Conservation (phyloP, 208 protist species). For the Crithidia thermophila region DNA sequence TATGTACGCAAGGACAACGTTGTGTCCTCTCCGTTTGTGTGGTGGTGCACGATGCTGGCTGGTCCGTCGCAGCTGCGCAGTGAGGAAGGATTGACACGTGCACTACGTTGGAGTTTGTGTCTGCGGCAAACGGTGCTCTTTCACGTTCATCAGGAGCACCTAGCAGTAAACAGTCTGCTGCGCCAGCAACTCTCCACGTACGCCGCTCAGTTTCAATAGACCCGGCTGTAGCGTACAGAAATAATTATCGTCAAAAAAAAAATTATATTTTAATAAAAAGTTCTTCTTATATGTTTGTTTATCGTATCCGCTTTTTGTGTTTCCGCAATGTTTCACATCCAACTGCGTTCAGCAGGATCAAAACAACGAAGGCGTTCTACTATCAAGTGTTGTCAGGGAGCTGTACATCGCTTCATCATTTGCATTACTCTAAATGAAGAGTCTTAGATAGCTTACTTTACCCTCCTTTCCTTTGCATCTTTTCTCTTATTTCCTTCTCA, state of each 20-base stretch:
- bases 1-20: too few species aligned
- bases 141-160: slow-evolving; percentile 16
- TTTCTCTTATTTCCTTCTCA: neutral
- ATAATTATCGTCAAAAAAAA: too few species aligned
- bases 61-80: neutral
- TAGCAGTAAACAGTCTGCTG: neutral
- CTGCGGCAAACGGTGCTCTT: slow-evolving; percentile 8
- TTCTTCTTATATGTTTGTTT: too few species aligned
- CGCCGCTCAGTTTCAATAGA: neutral
- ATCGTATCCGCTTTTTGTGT: too few species aligned
- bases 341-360: too few species aligned
- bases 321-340: too few species aligned
- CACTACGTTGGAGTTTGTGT: neutral
- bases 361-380: too few species aligned
- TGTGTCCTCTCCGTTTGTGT: neutral
- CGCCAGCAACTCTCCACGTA: slow-evolving; percentile 11
- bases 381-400: too few species aligned
- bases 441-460: too few species aligned
- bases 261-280: too few species aligned
- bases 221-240: neutral
- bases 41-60: slow-evolving; percentile 14
- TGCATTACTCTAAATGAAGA: too few species aligned
- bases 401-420: too few species aligned
- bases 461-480: neutral
- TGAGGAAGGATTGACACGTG: neutral